Evolutionary conservation across 2,329 filamentous ascomycete species (phyloP).

Genomic region (Fusarium kyushuense): DNA sequence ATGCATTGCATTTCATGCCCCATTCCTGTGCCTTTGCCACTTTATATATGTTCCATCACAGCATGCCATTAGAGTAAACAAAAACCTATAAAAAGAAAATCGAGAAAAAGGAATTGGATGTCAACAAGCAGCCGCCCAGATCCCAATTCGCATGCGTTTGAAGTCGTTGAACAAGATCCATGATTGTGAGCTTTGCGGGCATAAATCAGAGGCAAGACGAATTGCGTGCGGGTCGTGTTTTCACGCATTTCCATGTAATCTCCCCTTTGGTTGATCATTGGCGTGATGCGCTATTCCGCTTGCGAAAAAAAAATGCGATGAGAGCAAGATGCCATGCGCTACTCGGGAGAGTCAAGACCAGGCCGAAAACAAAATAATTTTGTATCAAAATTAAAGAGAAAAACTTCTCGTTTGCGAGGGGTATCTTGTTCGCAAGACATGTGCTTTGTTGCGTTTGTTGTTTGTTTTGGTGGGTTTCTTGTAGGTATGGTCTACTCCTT

Average conservation of each 20-base stretch:
- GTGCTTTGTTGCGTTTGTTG: conserved; percentile 12
- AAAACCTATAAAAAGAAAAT: conserved; percentile 12
- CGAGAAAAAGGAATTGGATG: conserved; percentile 2
- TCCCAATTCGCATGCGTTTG: conserved; percentile 16
- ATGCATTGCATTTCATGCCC: conserved; percentile 14
- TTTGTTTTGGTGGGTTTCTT: conserved; percentile 16
- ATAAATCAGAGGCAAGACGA: conserved; percentile 21
- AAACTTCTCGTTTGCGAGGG: conserved; percentile 27
- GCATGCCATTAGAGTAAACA: conserved; percentile 34
- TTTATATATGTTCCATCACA: conserved; percentile 28
- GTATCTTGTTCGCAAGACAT: conserved; percentile 38
- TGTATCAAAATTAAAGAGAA: conserved; percentile 16
- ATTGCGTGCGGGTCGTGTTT: conserved; percentile 16
- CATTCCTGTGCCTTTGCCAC: conserved; percentile 24
- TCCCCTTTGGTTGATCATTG: conserved; percentile 7
- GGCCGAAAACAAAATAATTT: conserved; percentile 9
- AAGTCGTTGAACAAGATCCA: conserved; percentile 32
- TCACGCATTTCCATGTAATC: conserved; percentile 19
- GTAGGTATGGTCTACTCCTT: conserved; percentile 16
- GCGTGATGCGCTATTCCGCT: conserved; percentile 15
- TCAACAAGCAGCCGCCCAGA: conserved; percentile 14
- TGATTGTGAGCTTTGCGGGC: conserved; percentile 11
- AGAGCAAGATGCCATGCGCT: background rate
- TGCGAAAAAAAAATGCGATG: conserved; percentile 3
- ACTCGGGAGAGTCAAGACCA: conserved; percentile 11